Evolutionary conservation across 305 asterid species (phyloP).

Genomic region (Nicotiana rustica): DNA sequence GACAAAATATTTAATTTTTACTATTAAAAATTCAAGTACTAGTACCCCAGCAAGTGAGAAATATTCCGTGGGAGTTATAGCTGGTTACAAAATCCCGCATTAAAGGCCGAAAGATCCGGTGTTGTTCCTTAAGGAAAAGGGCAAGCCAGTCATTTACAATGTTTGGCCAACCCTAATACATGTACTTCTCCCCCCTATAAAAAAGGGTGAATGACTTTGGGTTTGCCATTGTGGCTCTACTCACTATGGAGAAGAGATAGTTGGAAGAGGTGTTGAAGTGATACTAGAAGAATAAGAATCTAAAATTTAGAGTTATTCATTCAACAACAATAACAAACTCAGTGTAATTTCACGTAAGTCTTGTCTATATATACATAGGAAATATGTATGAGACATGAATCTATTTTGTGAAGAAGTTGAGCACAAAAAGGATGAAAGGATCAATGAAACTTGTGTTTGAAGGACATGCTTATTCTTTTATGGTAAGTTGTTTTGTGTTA

Average conservation of each 20-base stretch:
- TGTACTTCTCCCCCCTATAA: background rate
- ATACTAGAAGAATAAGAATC: too few species aligned
- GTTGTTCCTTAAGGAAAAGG: slow-evolving; percentile 27
- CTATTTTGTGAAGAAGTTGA: background rate
- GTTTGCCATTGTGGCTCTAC: background rate
- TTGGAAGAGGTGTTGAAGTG: background rate
- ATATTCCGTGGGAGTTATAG: too few species aligned
- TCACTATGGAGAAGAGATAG: background rate
- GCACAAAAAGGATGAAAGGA: slow-evolving; percentile 11
- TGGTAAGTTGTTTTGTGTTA: slow-evolving; percentile 10
- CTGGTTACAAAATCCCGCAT: background rate
- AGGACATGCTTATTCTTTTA: background rate
- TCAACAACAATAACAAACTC: too few species aligned
- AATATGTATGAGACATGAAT: background rate
- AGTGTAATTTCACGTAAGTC: background rate
- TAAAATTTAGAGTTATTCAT: too few species aligned
- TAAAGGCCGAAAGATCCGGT: background rate
- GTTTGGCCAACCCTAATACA: slow-evolving; percentile 20
- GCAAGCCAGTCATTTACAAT: background rate
- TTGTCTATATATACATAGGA: background rate
- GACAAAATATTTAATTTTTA: too few species aligned
- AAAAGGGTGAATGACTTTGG: background rate
- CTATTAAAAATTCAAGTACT: too few species aligned
- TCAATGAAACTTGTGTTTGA: background rate
- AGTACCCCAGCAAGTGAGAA: too few species aligned